phyloP scores from a whole-genome alignment of 306 rosid genomes.

The Coriaria nepalensis region DNA sequence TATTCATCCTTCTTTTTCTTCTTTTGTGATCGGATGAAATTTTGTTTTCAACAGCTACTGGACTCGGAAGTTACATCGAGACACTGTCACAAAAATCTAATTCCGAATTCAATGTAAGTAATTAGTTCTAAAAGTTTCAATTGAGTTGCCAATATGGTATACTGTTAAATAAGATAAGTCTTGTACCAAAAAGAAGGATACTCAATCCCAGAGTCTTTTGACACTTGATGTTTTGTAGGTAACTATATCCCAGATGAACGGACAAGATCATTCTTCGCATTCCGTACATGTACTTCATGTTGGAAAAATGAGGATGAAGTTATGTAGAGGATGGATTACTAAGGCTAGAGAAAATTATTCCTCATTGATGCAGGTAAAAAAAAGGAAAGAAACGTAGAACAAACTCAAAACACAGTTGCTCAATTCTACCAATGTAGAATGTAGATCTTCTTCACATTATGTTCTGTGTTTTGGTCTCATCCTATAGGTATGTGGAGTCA shows the following conservation, averaged over 20 bases:
- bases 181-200: too few relatives aligned
- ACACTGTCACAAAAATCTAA: slow-evolving; percentile 66
- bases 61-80: slow-evolving; percentile 58
- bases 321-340: slow-evolving; percentile 92
- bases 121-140: neutral
- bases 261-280: slow-evolving; percentile 68
- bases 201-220: slow-evolving; percentile 1
- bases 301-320: slow-evolving; percentile 92
- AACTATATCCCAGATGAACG: slow-evolving; percentile 73
- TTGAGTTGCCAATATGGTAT: too few relatives aligned
- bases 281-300: slow-evolving; percentile 81
- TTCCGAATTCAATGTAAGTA: slow-evolving; percentile 66
- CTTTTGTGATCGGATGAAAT: slow-evolving; percentile 17
- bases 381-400: too few relatives aligned
- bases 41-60: slow-evolving; percentile 47
- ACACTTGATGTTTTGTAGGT: slow-evolving; percentile 37
- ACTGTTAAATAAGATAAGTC: too few relatives aligned
- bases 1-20: neutral
- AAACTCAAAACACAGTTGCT: too few relatives aligned
- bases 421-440: too few relatives aligned
- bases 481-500: too few relatives aligned
- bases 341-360: slow-evolving; percentile 93
- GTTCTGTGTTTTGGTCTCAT: too few relatives aligned
- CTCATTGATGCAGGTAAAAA: slow-evolving; percentile 59
- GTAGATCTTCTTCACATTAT: too few relatives aligned